Evolutionary conservation across 495 filamentous ascomycete species (phyloP).

Genomic region (Sordaria brevicollis): DNA sequence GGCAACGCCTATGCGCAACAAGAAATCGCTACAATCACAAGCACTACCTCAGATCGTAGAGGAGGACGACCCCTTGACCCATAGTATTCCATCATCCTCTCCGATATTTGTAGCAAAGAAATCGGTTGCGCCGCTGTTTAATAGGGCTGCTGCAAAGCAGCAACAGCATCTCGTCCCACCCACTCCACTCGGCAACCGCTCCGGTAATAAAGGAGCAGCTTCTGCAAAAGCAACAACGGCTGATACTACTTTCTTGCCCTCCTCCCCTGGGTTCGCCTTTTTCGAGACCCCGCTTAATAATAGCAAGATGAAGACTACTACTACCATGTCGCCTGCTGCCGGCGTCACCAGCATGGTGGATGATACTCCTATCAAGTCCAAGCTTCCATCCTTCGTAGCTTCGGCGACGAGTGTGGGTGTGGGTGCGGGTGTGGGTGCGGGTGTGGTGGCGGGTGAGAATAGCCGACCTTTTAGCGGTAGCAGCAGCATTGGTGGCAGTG

Average conservation of each 20-base stretch:
- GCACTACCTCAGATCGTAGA: neutral
- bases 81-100: neutral
- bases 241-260: conserved; percentile 29
- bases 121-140: neutral
- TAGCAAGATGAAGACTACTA: conserved; percentile 11
- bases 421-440: neutral
- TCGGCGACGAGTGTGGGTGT: conserved; percentile 6
- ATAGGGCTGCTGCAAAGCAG: neutral
- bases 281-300: conserved; percentile 29
- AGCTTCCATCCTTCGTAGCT: conserved; percentile 7
- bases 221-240: conserved; percentile 12
- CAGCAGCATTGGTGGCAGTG: neutral
- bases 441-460: neutral
- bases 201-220: conserved; percentile 2
- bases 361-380: conserved; percentile 34
- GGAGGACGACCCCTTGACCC: neutral
- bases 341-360: conserved; percentile 12
- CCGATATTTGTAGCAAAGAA: neutral
- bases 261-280: conserved; percentile 26
- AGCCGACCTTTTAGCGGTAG: neutral
- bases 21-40: neutral
- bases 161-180: conserved; percentile 6
- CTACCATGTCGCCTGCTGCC: conserved; percentile 1
- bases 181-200: conserved; percentile 7
- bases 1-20: neutral